Conservation (phyloP, 2,329 filamentous ascomycete genomes). For the Botrytis fragariae region DNA sequence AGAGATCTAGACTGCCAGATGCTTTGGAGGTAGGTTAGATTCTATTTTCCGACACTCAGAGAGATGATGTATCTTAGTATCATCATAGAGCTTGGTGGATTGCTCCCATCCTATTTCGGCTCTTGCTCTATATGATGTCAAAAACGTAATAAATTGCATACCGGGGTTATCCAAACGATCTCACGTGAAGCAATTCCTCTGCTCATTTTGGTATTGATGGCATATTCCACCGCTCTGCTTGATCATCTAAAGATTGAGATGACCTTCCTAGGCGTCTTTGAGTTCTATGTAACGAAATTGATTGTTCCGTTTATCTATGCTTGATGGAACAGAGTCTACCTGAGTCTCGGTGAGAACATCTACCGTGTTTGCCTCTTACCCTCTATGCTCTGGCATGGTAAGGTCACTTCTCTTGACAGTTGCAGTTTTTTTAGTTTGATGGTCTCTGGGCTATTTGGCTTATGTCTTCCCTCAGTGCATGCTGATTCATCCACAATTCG, state of each 20-base stretch:
- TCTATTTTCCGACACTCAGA: neutral
- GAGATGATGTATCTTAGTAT: neutral
- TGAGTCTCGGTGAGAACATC: neutral
- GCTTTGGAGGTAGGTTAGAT: neutral
- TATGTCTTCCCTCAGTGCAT: too few relatives aligned
- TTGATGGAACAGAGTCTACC: neutral
- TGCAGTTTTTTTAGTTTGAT: too few relatives aligned
- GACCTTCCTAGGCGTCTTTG: neutral
- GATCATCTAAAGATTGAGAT: neutral
- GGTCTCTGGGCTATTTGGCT: too few relatives aligned
- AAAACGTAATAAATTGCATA: rapidly evolving
- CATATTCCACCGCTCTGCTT: neutral
- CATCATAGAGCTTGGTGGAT: neutral
- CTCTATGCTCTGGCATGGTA: neutral
- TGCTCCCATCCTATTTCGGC: rapidly evolving
- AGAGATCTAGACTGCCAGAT: neutral
- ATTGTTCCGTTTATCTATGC: neutral
- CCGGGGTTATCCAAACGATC: neutral
- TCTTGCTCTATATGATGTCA: neutral
- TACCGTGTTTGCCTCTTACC: neutral
- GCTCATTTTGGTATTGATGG: neutral
- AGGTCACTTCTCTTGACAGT: too few relatives aligned
- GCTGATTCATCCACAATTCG: too few relatives aligned
- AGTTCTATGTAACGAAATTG: neutral
- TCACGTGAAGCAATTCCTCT: rapidly evolving